Conservation (phyloP, 139 green algal species). For the Eudorina sp. region DNA sequence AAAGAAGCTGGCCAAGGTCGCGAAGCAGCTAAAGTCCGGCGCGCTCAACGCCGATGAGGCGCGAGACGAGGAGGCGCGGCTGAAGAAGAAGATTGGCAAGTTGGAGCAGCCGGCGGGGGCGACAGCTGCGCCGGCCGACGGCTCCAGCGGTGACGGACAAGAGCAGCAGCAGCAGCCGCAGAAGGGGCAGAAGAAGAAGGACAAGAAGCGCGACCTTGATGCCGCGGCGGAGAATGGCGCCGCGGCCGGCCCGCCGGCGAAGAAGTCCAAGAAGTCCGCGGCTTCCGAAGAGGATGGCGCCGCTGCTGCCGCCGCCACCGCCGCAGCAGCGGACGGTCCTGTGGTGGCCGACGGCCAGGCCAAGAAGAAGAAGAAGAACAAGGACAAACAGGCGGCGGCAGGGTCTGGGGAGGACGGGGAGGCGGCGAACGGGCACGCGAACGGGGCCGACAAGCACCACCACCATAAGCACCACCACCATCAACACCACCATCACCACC, state of each 20-base stretch:
- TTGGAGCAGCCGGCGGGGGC: conserved; percentile 10
- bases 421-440: not conserved
- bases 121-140: not conserved
- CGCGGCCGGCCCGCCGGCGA: not conserved
- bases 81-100: conserved; percentile 53
- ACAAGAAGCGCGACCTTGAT: conserved; percentile 2
- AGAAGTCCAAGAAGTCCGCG: conserved; percentile 51
- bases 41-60: conserved; percentile 1
- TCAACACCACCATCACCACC: conserved; percentile 2
- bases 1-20: conserved; percentile 53
- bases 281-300: not conserved
- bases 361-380: conserved; percentile 30
- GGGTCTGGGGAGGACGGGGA: too few relatives aligned
- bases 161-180: too few relatives aligned
- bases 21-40: conserved; percentile 43
- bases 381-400: too few relatives aligned
- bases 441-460: not conserved
- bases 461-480: conserved; percentile 21
- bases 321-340: too few relatives aligned
- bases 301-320: not conserved
- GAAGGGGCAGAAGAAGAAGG: conserved; percentile 45
- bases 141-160: not conserved
- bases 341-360: conserved; percentile 18
- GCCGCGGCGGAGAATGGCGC: not conserved
- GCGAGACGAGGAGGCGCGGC: conserved; percentile 10